Percentiles rank a stretch among this genome's conserved stretches.
These are phyloP conservation scores for Excoecaria cochinchinensis DNA, from an alignment of 345 rosid species.

Conservation along the genomic window DNA sequence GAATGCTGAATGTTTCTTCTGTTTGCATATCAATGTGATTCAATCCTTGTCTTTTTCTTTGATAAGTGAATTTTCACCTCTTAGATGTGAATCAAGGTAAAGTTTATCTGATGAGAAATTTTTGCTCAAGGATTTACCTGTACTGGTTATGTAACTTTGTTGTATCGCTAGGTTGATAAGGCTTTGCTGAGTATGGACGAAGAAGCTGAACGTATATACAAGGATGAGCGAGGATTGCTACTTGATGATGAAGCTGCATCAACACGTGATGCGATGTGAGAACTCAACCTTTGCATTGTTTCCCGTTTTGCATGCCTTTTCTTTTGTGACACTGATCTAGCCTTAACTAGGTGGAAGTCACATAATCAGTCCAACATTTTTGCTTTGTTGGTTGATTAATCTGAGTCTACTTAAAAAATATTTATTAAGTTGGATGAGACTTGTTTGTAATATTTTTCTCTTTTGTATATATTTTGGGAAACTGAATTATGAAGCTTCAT, in stretches of 20 bases:
- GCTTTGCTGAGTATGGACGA: constrained; percentile 87
- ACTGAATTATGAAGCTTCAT: not conserved
- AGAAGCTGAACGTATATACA: constrained; percentile 90
- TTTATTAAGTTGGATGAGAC: not conserved
- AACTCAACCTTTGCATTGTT: constrained; percentile 13
- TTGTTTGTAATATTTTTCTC: not conserved
- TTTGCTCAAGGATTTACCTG: not conserved
- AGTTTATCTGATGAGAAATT: not conserved
- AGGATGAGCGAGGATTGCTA: constrained; percentile 73
- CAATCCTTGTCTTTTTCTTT: no score
- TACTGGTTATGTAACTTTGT: not conserved
- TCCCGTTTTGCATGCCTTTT: not conserved
- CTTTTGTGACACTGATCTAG: not conserved
- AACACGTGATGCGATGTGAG: constrained; percentile 97
- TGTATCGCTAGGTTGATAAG: constrained; percentile 64
- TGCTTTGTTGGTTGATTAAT: not conserved
- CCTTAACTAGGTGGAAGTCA: not conserved
- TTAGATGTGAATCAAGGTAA: no score
- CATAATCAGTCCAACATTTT: not conserved
- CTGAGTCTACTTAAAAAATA: not conserved
- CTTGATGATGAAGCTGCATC: constrained; percentile 96
- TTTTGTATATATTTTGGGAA: not conserved
- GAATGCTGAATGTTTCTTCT: no score
- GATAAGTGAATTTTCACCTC: no score
- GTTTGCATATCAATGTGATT: no score